A percentile compares a stretch with the other conserved stretches of the same genome.
Conservation (phyloP, 2,329 filamentous ascomycete genomes). For the Aureobasidium sp. region DNA sequence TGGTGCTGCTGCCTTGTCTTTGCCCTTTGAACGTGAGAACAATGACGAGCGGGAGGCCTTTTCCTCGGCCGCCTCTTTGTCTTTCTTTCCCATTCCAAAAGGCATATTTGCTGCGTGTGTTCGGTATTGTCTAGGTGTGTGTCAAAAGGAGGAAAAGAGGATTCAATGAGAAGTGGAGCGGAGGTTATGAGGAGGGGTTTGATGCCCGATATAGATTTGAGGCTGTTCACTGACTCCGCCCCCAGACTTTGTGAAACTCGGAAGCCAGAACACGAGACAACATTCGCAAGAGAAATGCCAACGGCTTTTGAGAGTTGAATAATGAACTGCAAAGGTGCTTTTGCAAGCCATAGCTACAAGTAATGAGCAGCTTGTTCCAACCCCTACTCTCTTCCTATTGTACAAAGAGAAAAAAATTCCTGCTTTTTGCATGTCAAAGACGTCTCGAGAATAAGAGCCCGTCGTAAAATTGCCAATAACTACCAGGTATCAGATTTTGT, state of each 20-base stretch:
- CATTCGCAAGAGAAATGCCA: neutral
- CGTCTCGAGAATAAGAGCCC: slow-evolving; percentile 2
- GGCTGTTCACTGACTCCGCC: slow-evolving; percentile 10
- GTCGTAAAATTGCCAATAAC: slow-evolving; percentile 12
- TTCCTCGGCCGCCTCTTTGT: slow-evolving; percentile 48
- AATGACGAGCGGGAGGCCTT: slow-evolving; percentile 50
- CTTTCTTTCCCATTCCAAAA: slow-evolving; percentile 44
- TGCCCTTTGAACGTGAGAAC: slow-evolving; percentile 48
- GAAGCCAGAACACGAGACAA: slow-evolving; percentile 1
- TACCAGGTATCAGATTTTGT: slow-evolving; percentile 13
- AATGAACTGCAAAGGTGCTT: neutral
- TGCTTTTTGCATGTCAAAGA: slow-evolving; percentile 12
- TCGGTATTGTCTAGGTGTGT: neutral
- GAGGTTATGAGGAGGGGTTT: slow-evolving; percentile 6
- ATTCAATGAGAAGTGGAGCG: neutral
- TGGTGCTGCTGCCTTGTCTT: slow-evolving; percentile 44
- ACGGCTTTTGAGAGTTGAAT: neutral
- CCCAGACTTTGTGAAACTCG: slow-evolving; percentile 15
- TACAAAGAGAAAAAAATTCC: slow-evolving; percentile 6
- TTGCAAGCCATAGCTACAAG: slow-evolving; percentile 7
- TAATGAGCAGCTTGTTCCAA: neutral
- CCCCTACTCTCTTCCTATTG: slow-evolving; percentile 1
- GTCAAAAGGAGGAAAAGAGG: neutral
- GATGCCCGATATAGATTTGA: slow-evolving; percentile 10
- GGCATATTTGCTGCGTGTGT: slow-evolving; percentile 23